Conservation (phyloP, 2,329 filamentous ascomycete genomes). For the Phaeoacremonium minimum region DNA sequence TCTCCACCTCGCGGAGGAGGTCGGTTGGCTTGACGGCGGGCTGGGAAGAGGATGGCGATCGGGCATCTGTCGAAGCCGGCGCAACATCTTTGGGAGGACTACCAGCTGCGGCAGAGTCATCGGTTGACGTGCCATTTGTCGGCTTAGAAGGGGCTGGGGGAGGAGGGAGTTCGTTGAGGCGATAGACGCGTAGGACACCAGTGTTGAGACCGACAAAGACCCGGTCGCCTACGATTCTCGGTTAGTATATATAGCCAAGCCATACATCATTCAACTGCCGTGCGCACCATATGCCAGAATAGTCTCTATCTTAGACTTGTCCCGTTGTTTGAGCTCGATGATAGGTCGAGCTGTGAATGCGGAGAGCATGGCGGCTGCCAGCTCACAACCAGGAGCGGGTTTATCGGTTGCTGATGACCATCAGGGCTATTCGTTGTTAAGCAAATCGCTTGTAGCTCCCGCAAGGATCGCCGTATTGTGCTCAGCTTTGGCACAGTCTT, state of each 20-base stretch:
- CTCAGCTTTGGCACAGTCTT: too few species aligned
- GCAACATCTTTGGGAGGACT: constrained; percentile 3
- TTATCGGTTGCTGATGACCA: constrained; percentile 2
- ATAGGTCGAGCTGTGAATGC: constrained; percentile 95
- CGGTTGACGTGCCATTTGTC: constrained; percentile 25
- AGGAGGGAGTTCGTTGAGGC: constrained; percentile 66
- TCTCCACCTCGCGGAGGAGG: constrained; percentile 85
- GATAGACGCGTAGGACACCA: constrained; percentile 84
- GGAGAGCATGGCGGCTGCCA: constrained; percentile 74
- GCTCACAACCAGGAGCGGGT: constrained; percentile 21
- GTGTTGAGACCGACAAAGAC: constrained; percentile 89
- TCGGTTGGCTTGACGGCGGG: constrained; percentile 61
- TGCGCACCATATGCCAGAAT: constrained; percentile 78
- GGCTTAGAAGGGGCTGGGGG: constrained; percentile 28
- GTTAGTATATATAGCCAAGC: constrained; percentile 4
- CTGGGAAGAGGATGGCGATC: constrained; percentile 18
- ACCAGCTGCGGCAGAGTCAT: constrained; percentile 6
- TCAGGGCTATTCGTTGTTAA: not conserved
- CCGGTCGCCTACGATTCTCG: constrained; percentile 62
- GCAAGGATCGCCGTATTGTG: too few species aligned
- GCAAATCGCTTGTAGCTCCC: too few species aligned
- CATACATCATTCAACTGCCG: not conserved
- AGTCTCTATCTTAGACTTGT: constrained; percentile 96
- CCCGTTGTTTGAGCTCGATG: constrained; percentile 90
- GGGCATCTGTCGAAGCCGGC: constrained; percentile 12